Evolutionary conservation across 192 early-diverging fungal species (phyloP), one percentile per base, ranked within the genome.

Genomic region (Gonapodya prolifera): DNA sequence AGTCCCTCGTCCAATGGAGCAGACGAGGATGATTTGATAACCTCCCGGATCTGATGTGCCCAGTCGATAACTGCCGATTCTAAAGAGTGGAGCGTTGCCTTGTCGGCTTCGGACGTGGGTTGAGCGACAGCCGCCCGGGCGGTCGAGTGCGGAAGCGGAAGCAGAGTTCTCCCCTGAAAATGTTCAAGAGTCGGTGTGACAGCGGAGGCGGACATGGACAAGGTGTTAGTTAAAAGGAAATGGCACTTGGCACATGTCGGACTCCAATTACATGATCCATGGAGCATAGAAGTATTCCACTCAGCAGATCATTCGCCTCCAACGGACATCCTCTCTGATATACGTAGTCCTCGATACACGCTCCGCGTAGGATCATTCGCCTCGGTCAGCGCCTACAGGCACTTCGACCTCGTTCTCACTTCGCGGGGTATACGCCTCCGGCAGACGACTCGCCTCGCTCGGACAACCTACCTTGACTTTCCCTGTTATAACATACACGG

Each of bases 31-130:
- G 82, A 84, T 70, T 87, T 87, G 77, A 90, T 89, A 2, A 90
- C 89, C 32, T 90, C 88, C 75, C 89, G 85, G 75, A 90, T 90
- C 79, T 90, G 89, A 78, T 90, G 88, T 1, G 88, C 86, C 89
- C 89, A 90, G 80, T 90, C 89, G 75, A 90, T 90, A 33, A 90
- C 89, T 1, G 89, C 89, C 8, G 87, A 85, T 77, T 90, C 89
- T 0, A 90, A 78, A 0, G 89, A 88, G 82, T 90, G 89, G 1
- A 90, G 80, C 69, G 87, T 82, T 35, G 78, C 80, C 31, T 85
- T 85, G 78, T 89, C 87, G 33, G 79, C 79, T 28, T 85, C 87
- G 28, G 86, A 77, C 31, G 77, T 83, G n/a, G 83, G 69, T 29
- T 80, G 81, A n/a, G 85, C 85, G 23, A 85, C 89, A 23, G 45